Evolutionary conservation across 345 rosid genomes (phyloP).

Genomic region (Acer negundo): DNA sequence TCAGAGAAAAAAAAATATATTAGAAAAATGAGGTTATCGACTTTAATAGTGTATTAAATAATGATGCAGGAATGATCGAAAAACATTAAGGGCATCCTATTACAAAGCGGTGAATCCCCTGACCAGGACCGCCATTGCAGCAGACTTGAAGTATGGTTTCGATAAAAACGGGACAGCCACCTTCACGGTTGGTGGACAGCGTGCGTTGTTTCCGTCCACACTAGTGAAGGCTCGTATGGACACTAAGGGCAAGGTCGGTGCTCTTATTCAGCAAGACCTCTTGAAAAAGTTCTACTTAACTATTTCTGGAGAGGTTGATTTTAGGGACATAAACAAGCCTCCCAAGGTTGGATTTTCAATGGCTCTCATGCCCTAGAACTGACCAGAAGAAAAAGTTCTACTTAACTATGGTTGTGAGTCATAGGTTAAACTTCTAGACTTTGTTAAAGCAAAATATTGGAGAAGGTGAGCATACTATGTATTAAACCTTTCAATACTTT

Average conservation of each 20-base stretch:
- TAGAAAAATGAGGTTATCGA: background rate
- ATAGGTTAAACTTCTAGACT: background rate
- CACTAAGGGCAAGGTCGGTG: slow-evolving; percentile 38
- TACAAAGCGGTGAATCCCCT: slow-evolving; percentile 38
- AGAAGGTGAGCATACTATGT: background rate
- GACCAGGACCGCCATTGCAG: slow-evolving; percentile 51
- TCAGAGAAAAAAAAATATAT: background rate
- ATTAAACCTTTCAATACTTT: background rate
- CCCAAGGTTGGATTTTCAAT: slow-evolving; percentile 53
- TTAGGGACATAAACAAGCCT: slow-evolving; percentile 21
- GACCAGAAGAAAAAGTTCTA: background rate
- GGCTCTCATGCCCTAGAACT: slow-evolving; percentile 33
- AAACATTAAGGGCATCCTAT: slow-evolving; percentile 34
- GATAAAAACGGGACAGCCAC: slow-evolving; percentile 15
- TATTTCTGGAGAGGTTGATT: slow-evolving; percentile 45
- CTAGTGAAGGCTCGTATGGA: slow-evolving; percentile 48
- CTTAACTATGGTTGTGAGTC: background rate
- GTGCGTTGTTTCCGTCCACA: slow-evolving; percentile 37
- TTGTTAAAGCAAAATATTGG: background rate
- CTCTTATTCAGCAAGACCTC: slow-evolving; percentile 39
- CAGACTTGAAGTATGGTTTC: slow-evolving; percentile 44
- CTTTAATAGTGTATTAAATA: background rate
- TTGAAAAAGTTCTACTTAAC: slow-evolving; percentile 36
- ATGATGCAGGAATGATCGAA: slow-evolving; percentile 54
- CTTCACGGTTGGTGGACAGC: slow-evolving; percentile 45